phyloP scores from a whole-genome alignment of 1,139 yeast species.

The Pichia sp. region DNA sequence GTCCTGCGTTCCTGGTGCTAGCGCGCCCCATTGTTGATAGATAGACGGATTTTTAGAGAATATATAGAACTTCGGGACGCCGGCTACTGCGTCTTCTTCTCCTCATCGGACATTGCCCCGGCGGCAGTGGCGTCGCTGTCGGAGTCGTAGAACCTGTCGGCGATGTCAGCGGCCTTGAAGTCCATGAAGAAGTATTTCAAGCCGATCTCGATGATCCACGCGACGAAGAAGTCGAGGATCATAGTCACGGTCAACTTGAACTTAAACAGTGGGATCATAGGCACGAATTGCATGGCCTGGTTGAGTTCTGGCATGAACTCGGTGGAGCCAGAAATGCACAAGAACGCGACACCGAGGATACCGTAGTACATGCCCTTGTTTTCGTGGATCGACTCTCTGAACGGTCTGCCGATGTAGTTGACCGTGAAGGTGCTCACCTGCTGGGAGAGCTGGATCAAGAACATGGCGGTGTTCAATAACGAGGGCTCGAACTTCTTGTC shows the following conservation, averaged over 20 bases:
- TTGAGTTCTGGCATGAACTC: conserved; percentile 94
- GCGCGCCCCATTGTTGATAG: not conserved
- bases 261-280: conserved; percentile 76
- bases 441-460: conserved; percentile 88
- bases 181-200: conserved; percentile 87
- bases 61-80: not conserved
- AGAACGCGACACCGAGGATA: conserved; percentile 79
- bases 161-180: conserved; percentile 88
- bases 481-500: conserved; percentile 89
- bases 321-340: conserved; percentile 88
- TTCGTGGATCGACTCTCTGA: conserved; percentile 83
- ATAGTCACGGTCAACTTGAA: conserved; percentile 69
- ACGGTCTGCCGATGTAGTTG: conserved; percentile 95
- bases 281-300: conserved; percentile 86
- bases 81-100: conserved; percentile 15
- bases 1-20: not conserved
- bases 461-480: conserved; percentile 91
- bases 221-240: conserved; percentile 68
- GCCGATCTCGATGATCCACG: conserved; percentile 75
- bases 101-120: conserved; percentile 9
- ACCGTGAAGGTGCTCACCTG: conserved; percentile 98
- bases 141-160: conserved; percentile 37
- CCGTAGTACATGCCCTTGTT: conserved; percentile 98
- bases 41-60: not conserved
- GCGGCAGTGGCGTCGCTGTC: conserved; percentile 31